phyloP scores from a whole-genome alignment of 2,329 filamentous ascomycete species.

The Thermomyces lanuginosus region DNA sequence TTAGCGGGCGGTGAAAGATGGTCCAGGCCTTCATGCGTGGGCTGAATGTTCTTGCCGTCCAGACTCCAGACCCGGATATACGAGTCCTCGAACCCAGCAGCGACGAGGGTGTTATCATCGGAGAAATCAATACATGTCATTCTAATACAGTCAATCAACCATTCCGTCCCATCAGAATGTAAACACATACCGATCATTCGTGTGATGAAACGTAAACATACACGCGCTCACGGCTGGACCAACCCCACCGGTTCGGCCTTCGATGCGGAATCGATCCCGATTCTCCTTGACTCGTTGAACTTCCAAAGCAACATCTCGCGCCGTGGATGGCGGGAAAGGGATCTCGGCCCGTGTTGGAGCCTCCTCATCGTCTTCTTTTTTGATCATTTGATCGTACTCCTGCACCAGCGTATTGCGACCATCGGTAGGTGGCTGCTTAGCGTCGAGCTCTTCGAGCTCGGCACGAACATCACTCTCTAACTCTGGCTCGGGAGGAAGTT shows the following conservation, averaged over 20 bases:
- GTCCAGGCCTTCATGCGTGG: conserved; percentile 44
- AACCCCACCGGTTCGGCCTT: conserved; percentile 65
- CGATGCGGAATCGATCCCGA: conserved; percentile 77
- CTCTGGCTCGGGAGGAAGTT: conserved; percentile 67
- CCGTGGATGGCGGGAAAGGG: conserved; percentile 72
- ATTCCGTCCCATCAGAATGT: not conserved
- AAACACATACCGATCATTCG: conserved; percentile 57
- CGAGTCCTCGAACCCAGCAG: conserved; percentile 78
- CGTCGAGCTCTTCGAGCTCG: conserved; percentile 73
- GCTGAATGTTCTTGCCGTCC: conserved; percentile 64
- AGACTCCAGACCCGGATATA: conserved; percentile 92
- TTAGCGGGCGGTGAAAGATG: conserved; percentile 48
- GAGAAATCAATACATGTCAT: conserved; percentile 93
- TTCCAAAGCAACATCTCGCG: conserved; percentile 82
- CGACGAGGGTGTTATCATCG: conserved; percentile 71
- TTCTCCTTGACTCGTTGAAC: conserved; percentile 89
- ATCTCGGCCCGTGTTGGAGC: conserved; percentile 62
- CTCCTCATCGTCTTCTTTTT: conserved; percentile 78
- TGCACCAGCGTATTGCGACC: conserved; percentile 65
- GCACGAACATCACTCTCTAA: conserved; percentile 72
- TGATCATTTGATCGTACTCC: conserved; percentile 74
- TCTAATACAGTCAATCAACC: conserved; percentile 29
- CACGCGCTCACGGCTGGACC: conserved; percentile 73
- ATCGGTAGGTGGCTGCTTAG: conserved; percentile 51
- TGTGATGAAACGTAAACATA: conserved; percentile 99